Evolutionary conservation across 371 early-diverging fungal species (phyloP), one percentile per base, ranked within the genome.

Genomic region (Dichotomocladium elegans): DNA sequence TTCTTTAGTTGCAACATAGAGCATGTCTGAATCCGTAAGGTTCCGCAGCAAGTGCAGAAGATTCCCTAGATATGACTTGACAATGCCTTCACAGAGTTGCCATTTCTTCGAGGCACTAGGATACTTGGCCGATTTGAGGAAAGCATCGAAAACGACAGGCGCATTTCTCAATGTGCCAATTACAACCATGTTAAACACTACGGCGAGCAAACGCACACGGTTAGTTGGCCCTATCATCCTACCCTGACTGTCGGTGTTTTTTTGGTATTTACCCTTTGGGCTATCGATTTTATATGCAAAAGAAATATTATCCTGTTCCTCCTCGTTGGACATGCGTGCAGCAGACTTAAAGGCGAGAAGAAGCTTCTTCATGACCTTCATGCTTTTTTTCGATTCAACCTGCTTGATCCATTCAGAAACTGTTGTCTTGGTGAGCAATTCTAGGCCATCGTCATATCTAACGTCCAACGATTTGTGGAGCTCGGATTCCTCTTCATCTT

Each of bases 261-360:
- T 25, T 22, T 24, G 11, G 26, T 3, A 44, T n/a, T 65, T 66
- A 74, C 78, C 73, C 15, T 60, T 40, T 31, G 88, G 82, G 68
- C 79, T 83, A 51, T 84, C 85, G 57, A 92, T 84, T 53, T 74
- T 86, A 69, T 83, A 88, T 1, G 76, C 61, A 50, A 74, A 77
- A 1, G 61, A 64, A 8, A 69, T 66, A 1, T 65, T 58, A 27
- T 69, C 75, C 10, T 72, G 77, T 37, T 77, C 70, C 30, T 77
- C 72, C 46, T 87, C 85, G 53, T 92, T 89, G 19, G 88, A 85
- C 73, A 87, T 79, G 47, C 86, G 83, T 34, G 89, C 83, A 8
- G 91, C 94, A 4, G 90, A 83, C 47, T 88, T 85, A 71, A 94
- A 90, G 3, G 94, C 96, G 27, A 88, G 63, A 24, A 94, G 60